Evolutionary conservation across 495 filamentous ascomycete genomes (phyloP).

Genomic region (Peziza echinospora): DNA sequence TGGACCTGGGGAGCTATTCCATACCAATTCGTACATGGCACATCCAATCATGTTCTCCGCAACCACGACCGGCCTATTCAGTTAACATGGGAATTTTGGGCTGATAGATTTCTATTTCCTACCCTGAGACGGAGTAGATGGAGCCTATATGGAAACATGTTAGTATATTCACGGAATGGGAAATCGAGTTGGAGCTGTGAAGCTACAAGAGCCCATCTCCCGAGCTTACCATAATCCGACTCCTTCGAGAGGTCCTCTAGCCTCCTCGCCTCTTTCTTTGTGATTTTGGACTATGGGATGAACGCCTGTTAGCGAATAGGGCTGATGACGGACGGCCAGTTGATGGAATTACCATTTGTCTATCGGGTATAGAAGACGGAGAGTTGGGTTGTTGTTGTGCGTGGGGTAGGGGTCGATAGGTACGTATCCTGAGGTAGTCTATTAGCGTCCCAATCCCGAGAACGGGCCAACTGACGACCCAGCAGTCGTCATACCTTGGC

Average conservation of each 20-base stretch:
- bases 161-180: background rate
- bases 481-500: background rate
- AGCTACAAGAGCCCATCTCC: background rate
- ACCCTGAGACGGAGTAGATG: conserved; percentile 70
- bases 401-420: too few relatives aligned
- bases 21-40: conserved; percentile 97
- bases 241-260: conserved; percentile 27
- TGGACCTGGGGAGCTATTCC: too few relatives aligned
- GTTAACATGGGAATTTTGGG: conserved; percentile 18
- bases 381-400: too few relatives aligned
- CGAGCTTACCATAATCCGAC: conserved; percentile 30
- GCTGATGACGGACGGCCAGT: too few relatives aligned
- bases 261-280: conserved; percentile 23
- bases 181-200: background rate
- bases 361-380: too few relatives aligned
- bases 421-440: too few relatives aligned
- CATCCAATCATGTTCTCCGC: conserved; percentile 97
- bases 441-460: too few relatives aligned
- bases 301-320: too few relatives aligned
- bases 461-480: too few relatives aligned
- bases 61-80: conserved; percentile 66
- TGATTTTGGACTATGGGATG: conserved; percentile 13
- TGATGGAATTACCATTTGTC: background rate
- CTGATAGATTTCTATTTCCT: conserved; percentile 17
- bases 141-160: conserved; percentile 27